A percentile compares a stretch with the other conserved stretches of the same genome.
Evolutionary conservation across 106 monocot species (phyloP).

Genomic region (Dendrobium chrysotoxum): DNA sequence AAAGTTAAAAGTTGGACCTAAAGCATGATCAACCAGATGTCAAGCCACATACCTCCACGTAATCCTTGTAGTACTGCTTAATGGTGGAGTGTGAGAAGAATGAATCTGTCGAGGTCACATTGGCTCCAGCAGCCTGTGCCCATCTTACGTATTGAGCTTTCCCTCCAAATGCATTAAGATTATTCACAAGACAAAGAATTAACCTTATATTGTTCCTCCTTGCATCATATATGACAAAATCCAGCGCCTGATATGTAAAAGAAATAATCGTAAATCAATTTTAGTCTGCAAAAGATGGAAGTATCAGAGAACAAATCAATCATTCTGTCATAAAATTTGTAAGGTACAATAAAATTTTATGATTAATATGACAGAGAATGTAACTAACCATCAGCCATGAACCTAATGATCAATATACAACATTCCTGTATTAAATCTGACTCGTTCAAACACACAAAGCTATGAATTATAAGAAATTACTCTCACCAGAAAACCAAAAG

Average conservation of each 20-base stretch:
- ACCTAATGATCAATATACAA: not conserved
- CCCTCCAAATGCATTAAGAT: slow-evolving; percentile 73
- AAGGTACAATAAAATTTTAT: not conserved
- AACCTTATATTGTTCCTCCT: slow-evolving; percentile 66
- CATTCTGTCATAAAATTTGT: not conserved
- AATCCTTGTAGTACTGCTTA: slow-evolving; percentile 63
- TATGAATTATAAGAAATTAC: not conserved
- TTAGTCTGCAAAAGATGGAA: not conserved
- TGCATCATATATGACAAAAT: slow-evolving; percentile 86
- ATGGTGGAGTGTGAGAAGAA: slow-evolving; percentile 69
- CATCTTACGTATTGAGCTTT: slow-evolving; percentile 80
- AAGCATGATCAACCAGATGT: not conserved
- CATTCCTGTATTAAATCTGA: not conserved
- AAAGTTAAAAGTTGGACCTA: not conserved
- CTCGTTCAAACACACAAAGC: not conserved
- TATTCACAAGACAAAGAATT: slow-evolving; percentile 83
- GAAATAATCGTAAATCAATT: not conserved
- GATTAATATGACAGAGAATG: not conserved
- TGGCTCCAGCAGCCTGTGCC: slow-evolving; percentile 63
- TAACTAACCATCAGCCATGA: not conserved
- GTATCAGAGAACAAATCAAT: not conserved
- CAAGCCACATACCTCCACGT: slow-evolving; percentile 53
- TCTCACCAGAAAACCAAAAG: not conserved
- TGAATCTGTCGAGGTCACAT: slow-evolving; percentile 45
- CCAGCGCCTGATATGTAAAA: slow-evolving; percentile 47